Base-by-base conservation (phyloP, 345 rosid species). In the Populus pruinosa region DNA sequence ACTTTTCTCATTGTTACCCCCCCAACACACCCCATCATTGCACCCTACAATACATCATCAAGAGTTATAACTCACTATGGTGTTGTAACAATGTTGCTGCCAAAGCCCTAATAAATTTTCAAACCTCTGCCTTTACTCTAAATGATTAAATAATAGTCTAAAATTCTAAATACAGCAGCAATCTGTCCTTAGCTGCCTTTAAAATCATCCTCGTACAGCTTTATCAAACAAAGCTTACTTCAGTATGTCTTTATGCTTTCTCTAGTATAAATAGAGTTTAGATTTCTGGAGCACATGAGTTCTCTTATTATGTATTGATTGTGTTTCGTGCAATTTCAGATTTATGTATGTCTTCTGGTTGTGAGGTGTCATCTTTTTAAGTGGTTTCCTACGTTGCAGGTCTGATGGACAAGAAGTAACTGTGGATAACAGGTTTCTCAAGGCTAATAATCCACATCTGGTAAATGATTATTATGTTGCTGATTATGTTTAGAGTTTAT, bases 321-420 rank as follows among this genome's bases (percentile, higher is more conserved):
- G 20, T 61, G 18, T 21, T 35, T 47, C 72, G 6, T 36, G 23
- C 18, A 53, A 21, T 67, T 36, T 18, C 41, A 38, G 55, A 13
- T 49, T 39, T 8, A 27, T 63, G n/a, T n/a, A 18, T 50, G 65
- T 35, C 49, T 13, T 33, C 47, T 55, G 0, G 35, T 72, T 36
- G 49, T 36, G 53, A 21, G 4, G 69, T 27, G 35, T 65, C 69
- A 27, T 27, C n/a, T 31, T 50, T 25, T 76, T 56, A 3, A 64
- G 38, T 53, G 25, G 25, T 47, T 35, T 49, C 50, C 49, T 21
- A 25, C 53, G 6, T 74, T 80, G 80, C 80, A 94, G 98, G 88
- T 89, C 97, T 62, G 97, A 96, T 87, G 99, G 98, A 72, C 85
- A 86, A 82, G 94, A 96, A 86, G 96, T 91, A 67, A 69, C 86